Conservation (phyloP, 257 asterid genomes). For the Salvia miltiorrhiza region DNA sequence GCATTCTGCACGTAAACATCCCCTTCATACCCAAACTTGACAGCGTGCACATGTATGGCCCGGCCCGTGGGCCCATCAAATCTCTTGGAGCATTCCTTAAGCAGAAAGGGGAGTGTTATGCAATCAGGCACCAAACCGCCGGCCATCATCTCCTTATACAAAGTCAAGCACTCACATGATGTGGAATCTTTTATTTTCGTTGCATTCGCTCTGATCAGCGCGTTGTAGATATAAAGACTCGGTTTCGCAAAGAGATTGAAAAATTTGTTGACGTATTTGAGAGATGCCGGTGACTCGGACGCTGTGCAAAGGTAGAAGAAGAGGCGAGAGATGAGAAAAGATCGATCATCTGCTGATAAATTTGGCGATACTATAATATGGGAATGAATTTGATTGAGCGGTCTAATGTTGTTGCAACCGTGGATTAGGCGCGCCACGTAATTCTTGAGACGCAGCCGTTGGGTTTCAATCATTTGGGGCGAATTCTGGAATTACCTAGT, state of each 20-base stretch:
- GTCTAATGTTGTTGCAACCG: conserved; percentile 44
- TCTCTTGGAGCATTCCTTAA: conserved; percentile 62
- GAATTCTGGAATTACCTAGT: not conserved
- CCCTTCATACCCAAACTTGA: conserved; percentile 46
- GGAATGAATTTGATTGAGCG: conserved; percentile 58
- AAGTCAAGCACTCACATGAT: conserved; percentile 34
- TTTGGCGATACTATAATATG: conserved; percentile 43
- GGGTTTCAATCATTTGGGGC: conserved; percentile 38
- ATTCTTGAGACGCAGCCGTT: conserved; percentile 33
- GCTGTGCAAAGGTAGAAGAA: conserved; percentile 48
- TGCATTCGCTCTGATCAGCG: conserved; percentile 69
- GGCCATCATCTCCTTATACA: conserved; percentile 49
- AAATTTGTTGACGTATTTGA: conserved; percentile 42
- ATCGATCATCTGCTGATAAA: conserved; percentile 38
- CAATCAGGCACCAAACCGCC: conserved; percentile 43
- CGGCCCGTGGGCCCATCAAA: conserved; percentile 36
- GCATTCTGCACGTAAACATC: conserved; percentile 65
- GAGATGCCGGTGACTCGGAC: conserved; percentile 37
- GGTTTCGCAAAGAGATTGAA: conserved; percentile 41
- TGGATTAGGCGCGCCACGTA: conserved; percentile 38
- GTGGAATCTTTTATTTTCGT: conserved; percentile 36
- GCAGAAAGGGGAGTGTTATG: conserved; percentile 62
- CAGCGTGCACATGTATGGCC: conserved; percentile 48
- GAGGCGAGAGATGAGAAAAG: conserved; percentile 60
- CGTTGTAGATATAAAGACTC: conserved; percentile 55